These are phyloP conservation scores for Calonectria pteridis DNA, from an alignment of 2,329 filamentous ascomycete genomes.

Conservation along the genomic window DNA sequence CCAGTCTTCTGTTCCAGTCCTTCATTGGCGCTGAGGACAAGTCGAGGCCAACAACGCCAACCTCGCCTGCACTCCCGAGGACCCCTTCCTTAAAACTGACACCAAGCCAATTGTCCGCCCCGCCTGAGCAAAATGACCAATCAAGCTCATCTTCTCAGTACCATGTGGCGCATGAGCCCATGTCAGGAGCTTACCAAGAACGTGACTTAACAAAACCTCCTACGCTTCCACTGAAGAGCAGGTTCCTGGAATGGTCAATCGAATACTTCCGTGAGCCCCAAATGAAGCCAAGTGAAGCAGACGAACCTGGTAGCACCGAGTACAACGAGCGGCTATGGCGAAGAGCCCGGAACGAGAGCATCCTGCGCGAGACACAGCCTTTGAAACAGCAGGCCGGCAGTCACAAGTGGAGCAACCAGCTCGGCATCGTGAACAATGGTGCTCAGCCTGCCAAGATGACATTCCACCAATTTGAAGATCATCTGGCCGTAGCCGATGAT, in stretches of 20 bases:
- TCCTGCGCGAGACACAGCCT: slow-evolving; percentile 92
- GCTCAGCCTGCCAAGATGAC: slow-evolving; percentile 93
- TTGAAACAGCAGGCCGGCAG: slow-evolving; percentile 89
- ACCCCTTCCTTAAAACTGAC: slow-evolving; percentile 53
- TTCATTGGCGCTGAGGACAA: slow-evolving; percentile 65
- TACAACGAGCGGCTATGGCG: slow-evolving; percentile 97
- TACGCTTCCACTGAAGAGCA: slow-evolving; percentile 81
- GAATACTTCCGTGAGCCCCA: slow-evolving; percentile 98
- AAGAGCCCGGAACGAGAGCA: slow-evolving; percentile 90
- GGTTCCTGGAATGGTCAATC: slow-evolving; percentile 94
- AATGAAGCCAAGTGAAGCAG: slow-evolving; percentile 96
- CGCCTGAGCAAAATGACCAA: slow-evolving; percentile 82
- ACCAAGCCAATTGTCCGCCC: slow-evolving; percentile 59
- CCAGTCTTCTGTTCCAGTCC: slow-evolving; percentile 72
- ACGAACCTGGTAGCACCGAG: slow-evolving; percentile 95
- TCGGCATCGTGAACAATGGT: slow-evolving; percentile 88
- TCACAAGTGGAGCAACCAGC: slow-evolving; percentile 87
- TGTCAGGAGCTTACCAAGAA: slow-evolving; percentile 80
- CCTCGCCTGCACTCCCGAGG: slow-evolving; percentile 44
- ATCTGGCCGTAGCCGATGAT: slow-evolving; percentile 93
- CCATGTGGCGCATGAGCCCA: slow-evolving; percentile 80
- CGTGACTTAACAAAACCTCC: slow-evolving; percentile 71
- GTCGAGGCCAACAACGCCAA: slow-evolving; percentile 49
- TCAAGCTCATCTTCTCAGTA: slow-evolving; percentile 73
- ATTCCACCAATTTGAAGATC: slow-evolving; percentile 98